A percentile compares a stretch with the other conserved stretches of the same genome.
Evolutionary conservation across 768 basidiomycete species (phyloP).

Genomic region (Tricholoma sp.): DNA sequence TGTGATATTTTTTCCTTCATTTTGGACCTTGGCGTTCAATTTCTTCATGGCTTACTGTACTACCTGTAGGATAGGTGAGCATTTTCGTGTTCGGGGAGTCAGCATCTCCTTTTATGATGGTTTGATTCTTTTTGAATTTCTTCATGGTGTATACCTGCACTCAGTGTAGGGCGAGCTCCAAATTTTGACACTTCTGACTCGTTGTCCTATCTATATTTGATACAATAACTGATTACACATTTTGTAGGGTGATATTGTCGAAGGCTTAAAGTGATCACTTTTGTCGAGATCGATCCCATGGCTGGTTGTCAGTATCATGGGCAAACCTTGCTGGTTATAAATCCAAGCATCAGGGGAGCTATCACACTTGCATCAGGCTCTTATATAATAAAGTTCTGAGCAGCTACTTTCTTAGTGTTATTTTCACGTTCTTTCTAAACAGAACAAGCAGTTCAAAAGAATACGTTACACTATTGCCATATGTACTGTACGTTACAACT

Average conservation of each 20-base stretch:
- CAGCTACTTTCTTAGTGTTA: too few species aligned
- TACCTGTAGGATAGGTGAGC: neutral
- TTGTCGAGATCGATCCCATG: too few species aligned
- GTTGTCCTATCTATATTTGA: neutral
- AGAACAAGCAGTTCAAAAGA: neutral
- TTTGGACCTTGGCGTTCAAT: neutral
- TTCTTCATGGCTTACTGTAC: neutral
- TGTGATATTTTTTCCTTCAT: conserved; percentile 37
- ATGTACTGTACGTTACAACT: neutral
- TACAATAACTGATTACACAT: neutral
- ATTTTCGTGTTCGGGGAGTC: conserved; percentile 11
- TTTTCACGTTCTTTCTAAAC: too few species aligned
- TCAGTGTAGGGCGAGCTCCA: conserved; percentile 63
- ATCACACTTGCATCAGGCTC: too few species aligned
- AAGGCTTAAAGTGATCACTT: neutral
- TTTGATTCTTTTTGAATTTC: conserved; percentile 71
- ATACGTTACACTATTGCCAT: neutral
- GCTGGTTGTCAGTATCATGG: too few species aligned
- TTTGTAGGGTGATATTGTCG: neutral
- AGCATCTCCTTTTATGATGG: conserved; percentile 44
- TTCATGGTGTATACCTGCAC: conserved; percentile 79
- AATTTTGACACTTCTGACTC: conserved; percentile 61
- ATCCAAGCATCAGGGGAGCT: too few species aligned
- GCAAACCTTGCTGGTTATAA: too few species aligned
- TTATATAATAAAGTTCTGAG: too few species aligned